Base-by-base conservation (phyloP, 352 stramenopile genomes). In the Phytophthora nicotianae region DNA sequence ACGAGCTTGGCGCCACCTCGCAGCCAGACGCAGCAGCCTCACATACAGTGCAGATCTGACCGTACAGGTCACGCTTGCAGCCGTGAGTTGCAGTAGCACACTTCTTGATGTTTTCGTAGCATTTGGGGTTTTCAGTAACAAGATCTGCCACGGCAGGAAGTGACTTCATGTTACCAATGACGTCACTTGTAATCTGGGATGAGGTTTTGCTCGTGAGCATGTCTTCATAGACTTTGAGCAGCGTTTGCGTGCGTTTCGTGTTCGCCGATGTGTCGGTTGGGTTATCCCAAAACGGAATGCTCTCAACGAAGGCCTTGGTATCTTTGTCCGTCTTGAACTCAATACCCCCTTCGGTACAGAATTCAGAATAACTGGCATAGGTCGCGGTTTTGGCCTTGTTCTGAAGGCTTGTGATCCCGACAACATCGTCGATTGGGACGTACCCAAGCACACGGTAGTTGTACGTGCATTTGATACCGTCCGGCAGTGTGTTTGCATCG, bases 391-490 rank as follows among this genome's bases (percentile, higher is more conserved):
- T 72, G 3, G n/a, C 72, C 46, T 68, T 62, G 50, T 62, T 74
- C 2, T n/a, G 70, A 42, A 88, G 60, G 45, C 47, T 41, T 9
- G 83, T 91, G 70, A 92, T 92, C 38, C 83, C 83, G 4, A 92
- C 83, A 29, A 92, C 57, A 43, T 90, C 83, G 43, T 92, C 85
- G 47, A 94, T 76, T 5, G 70, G 56, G 2, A 94, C 63, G 50
- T 80, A 90, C 14, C 83, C 83, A 26, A 92, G 70, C 23, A 77
- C 72, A 13, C 75, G 69, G 63, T 86, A 90, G 40, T 72, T 77
- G 67, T 78, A 92, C 5, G 79, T 79, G 65, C 83, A 92, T 35
- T 52, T 77, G n/a, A 68, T 48, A n/a, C 83, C 83, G 43, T 92
- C 79, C 0, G 81, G 81, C 3, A 69, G 54, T 13, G 42, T 62